Conservation (phyloP, 768 basidiomycete species). For the Agaricus blazei region DNA sequence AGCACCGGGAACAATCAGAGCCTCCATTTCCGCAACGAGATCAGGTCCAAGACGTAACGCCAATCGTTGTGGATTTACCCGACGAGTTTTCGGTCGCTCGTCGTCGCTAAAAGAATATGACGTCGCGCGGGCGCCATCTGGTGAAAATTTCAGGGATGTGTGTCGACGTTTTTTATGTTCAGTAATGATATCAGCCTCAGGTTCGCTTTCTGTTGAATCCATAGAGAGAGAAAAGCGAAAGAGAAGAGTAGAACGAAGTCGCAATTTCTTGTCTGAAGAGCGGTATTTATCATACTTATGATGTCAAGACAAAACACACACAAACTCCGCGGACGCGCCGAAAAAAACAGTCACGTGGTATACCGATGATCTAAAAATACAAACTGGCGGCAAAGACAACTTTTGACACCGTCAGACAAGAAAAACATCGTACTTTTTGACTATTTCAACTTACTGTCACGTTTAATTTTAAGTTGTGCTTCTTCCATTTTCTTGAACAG, state of each 20-base stretch:
- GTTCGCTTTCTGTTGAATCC: neutral
- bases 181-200: conserved; percentile 4
- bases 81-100: conserved; percentile 38
- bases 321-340: conserved; percentile 9
- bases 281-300: neutral
- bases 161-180: conserved; percentile 16
- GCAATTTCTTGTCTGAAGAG: neutral
- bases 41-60: conserved; percentile 63
- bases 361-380: conserved; percentile 54
- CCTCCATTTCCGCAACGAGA: conserved; percentile 67
- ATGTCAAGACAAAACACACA: conserved; percentile 5
- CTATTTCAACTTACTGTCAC: conserved; percentile 73
- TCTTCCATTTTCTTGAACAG: conserved; percentile 99
- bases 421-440: neutral
- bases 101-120: conserved; percentile 22
- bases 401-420: conserved; percentile 21
- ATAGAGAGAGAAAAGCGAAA: neutral
- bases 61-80: conserved; percentile 66
- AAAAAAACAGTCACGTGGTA: neutral
- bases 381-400: conserved; percentile 86
- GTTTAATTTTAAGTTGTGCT: conserved; percentile 86
- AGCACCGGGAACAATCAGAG: conserved; percentile 61
- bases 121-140: conserved; percentile 17
- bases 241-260: neutral
- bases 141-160: conserved; percentile 16